Evolutionary conservation across 2,329 filamentous ascomycete genomes (phyloP).

Genomic region (Zopfia rhizophila): DNA sequence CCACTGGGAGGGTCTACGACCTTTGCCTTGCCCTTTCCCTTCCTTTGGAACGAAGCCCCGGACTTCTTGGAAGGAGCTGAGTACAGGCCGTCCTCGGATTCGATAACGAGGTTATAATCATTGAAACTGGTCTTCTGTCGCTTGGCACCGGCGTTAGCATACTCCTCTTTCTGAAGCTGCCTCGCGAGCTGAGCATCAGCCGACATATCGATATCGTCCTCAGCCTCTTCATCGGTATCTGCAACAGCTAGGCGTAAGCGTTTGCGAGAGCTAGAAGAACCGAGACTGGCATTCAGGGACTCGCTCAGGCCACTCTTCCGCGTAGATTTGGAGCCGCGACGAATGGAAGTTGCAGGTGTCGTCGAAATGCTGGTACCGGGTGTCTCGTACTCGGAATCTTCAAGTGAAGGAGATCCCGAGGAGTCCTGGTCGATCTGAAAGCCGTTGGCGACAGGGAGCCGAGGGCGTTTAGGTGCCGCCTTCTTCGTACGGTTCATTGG

Average conservation of each 20-base stretch:
- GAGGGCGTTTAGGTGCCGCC: slow-evolving; percentile 20
- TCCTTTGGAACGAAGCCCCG: slow-evolving; percentile 18
- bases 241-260: slow-evolving; percentile 31
- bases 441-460: slow-evolving; percentile 19
- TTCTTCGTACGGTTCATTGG: slow-evolving; percentile 33
- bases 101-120: slow-evolving; percentile 24
- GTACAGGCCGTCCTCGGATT: slow-evolving; percentile 46
- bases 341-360: slow-evolving; percentile 61
- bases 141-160: slow-evolving; percentile 50
- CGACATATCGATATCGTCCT: slow-evolving; percentile 50
- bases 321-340: slow-evolving; percentile 32
- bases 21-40: slow-evolving; percentile 39
- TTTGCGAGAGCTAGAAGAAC: slow-evolving; percentile 36
- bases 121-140: slow-evolving; percentile 43
- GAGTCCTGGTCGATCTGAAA: slow-evolving; percentile 31
- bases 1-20: slow-evolving; percentile 19
- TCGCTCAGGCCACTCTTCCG: slow-evolving; percentile 34
- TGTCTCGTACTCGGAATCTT: slow-evolving; percentile 66
- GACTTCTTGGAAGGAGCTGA: slow-evolving; percentile 3
- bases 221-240: slow-evolving; percentile 29
- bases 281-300: slow-evolving; percentile 24
- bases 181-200: slow-evolving; percentile 66
- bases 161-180: slow-evolving; percentile 67
- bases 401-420: slow-evolving; percentile 45
- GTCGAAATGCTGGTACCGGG: slow-evolving; percentile 68